Base-by-base conservation (phyloP, 2,329 filamentous ascomycete species). In the Lecanosticta acicola region DNA sequence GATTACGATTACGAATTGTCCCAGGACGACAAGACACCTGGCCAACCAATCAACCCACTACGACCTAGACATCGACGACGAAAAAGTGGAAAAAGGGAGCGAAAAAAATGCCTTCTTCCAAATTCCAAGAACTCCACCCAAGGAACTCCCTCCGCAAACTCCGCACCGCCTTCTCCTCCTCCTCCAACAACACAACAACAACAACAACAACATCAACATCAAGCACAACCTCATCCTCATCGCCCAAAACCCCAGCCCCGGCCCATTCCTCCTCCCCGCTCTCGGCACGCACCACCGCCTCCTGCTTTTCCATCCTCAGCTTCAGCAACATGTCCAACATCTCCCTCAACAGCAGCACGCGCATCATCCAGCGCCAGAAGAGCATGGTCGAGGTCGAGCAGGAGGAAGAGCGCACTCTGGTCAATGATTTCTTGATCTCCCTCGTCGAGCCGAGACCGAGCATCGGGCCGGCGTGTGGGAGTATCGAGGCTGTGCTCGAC, bases 401-500 rank as follows among this genome's bases (percentile, higher is more conserved):
- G 39, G 61, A 64, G 33, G 55, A 60, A 43, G 63, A 66, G 43
- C 46, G 54, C 8, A 38, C 32, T 3, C 17, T 52, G 4, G 53
- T 60, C 26, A 47, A 48, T 13, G 53, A 51, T 32, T 52, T 52
- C 26, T 44, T 65, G 4, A 46, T 54, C 11, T 45, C 48, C 3
- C 24, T 65, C 5, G 51, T 65, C 10, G 63, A 66, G 53, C 63
- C 63, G 21, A 49, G 63, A 37, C 63, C 62, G 3, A 50, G 44
- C 36, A 46, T 45, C 13, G 57, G 54, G 3, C 19, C 45, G 34
- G 48, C 56, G 11, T 45, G 57, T 48, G 60, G 59, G 2, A 59
- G 60, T 4, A 65, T 65, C 34, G 61, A 64, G 48, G 62, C 64
- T 50, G 51, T 65, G 26, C 41, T 65, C 49, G 54, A 32, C 61